A percentile compares a stretch with the other conserved stretches of the same genome.
These are phyloP conservation scores for Claviceps citrina DNA, from an alignment of 2,329 filamentous ascomycete genomes.

Conservation along the genomic window DNA sequence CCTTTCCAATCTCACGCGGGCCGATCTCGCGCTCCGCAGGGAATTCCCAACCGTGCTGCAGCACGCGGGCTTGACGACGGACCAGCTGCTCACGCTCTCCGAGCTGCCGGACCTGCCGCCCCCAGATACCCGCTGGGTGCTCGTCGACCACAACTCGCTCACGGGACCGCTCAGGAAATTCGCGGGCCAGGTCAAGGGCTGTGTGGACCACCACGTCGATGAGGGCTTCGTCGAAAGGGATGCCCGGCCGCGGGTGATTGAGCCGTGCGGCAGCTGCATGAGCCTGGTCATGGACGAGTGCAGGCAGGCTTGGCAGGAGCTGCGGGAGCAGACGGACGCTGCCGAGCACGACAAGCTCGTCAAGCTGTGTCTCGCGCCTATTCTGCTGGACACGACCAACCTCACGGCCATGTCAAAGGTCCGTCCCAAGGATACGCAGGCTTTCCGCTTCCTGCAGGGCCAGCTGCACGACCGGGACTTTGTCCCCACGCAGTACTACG, in stretches of 20 bases:
- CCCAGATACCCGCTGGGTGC: conserved; percentile 49
- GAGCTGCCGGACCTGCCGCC: conserved; percentile 34
- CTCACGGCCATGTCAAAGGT: conserved; percentile 49
- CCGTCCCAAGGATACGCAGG: conserved; percentile 42
- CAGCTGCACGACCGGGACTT: conserved; percentile 29
- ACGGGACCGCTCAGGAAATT: conserved; percentile 45
- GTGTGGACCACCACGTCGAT: conserved; percentile 68
- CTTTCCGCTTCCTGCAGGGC: conserved; percentile 43
- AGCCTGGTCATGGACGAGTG: conserved; percentile 52
- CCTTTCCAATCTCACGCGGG: conserved; percentile 52
- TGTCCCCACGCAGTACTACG: conserved; percentile 40
- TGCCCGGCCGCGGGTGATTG: conserved; percentile 43
- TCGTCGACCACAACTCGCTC: conserved; percentile 68
- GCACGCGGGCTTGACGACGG: conserved; percentile 39
- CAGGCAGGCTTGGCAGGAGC: conserved; percentile 39
- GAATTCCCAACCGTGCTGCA: conserved; percentile 54
- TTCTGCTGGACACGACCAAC: conserved; percentile 59
- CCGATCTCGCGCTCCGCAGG: conserved; percentile 55
- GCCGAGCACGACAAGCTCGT: conserved; percentile 42
- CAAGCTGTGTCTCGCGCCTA: conserved; percentile 50
- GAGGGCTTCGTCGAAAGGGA: conserved; percentile 38
- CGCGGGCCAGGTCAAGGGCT: conserved; percentile 39
- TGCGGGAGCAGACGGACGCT: conserved; percentile 13
- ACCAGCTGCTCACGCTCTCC: conserved; percentile 48
- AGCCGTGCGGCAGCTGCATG: conserved; percentile 55